Evolutionary conservation across 768 basidiomycete genomes (phyloP).

Genomic region (Termitomyces sp.): DNA sequence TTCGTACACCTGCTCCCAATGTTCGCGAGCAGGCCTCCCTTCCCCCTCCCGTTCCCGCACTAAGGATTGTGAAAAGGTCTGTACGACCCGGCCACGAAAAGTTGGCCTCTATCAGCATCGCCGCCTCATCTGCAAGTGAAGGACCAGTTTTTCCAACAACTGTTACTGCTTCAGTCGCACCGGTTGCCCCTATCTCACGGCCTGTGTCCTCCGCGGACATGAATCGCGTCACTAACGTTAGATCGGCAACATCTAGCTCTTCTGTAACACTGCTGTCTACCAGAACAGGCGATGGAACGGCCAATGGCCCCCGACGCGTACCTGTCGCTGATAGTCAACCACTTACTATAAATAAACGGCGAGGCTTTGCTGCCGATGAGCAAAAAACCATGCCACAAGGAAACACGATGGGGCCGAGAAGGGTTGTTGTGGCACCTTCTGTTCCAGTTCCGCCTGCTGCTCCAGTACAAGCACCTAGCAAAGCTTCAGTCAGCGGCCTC

Average conservation of each 20-base stretch:
- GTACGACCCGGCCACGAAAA: constrained; percentile 18
- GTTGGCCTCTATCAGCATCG: constrained; percentile 12
- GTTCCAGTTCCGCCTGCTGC: neutral
- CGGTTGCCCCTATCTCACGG: neutral
- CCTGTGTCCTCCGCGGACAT: neutral
- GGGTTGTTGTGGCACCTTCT: constrained; percentile 9
- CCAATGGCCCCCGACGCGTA: constrained; percentile 34
- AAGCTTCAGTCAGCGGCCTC: constrained; percentile 11
- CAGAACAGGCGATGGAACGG: constrained; percentile 8
- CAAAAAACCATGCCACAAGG: constrained; percentile 3
- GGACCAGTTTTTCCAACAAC: neutral
- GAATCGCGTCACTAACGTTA: neutral
- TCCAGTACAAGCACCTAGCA: constrained; percentile 1
- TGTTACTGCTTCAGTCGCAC: neutral
- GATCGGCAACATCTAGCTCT: constrained; percentile 1
- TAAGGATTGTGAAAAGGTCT: constrained; percentile 46
- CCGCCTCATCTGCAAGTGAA: constrained; percentile 5
- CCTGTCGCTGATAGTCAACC: constrained; percentile 17
- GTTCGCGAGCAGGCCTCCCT: constrained; percentile 17
- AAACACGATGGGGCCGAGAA: constrained; percentile 12
- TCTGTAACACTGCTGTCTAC: neutral
- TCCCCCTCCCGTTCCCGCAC: constrained; percentile 38
- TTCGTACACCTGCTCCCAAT: constrained; percentile 9
- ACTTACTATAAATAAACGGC: neutral
- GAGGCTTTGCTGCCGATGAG: neutral